These are phyloP conservation scores for Globisporangium emineosum DNA, from an alignment of 352 stramenopile genomes.

Conservation along the genomic window DNA sequence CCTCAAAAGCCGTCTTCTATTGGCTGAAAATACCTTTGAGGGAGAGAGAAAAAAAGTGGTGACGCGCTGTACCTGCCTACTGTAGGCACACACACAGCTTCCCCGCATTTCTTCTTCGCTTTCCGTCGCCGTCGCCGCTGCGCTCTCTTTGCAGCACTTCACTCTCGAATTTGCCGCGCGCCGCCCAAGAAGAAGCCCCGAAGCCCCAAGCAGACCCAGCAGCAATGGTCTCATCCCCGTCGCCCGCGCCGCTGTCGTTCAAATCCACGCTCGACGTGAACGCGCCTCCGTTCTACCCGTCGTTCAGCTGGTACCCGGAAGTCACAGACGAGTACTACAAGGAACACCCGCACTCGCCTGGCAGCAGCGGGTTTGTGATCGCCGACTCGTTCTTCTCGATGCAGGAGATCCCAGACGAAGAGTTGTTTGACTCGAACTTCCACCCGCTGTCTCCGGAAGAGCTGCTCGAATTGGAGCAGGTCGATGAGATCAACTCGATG, in stretches of 20 bases:
- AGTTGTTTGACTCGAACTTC: slow-evolving; percentile 69
- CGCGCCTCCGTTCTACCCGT: slow-evolving; percentile 58
- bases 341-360: slow-evolving; percentile 53
- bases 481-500: slow-evolving; percentile 79
- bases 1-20: neutral
- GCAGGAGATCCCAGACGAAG: slow-evolving; percentile 67
- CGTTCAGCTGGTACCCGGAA: slow-evolving; percentile 45
- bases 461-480: slow-evolving; percentile 65
- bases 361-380: slow-evolving; percentile 63
- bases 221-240: slow-evolving; percentile 28
- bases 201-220: slow-evolving; percentile 5
- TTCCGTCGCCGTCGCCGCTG: neutral
- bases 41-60: neutral
- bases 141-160: neutral
- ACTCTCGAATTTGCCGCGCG: slow-evolving; percentile 19
- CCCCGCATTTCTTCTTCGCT: neutral
- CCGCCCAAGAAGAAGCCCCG: slow-evolving; percentile 8
- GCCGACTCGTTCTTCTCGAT: slow-evolving; percentile 44
- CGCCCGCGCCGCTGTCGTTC: slow-evolving; percentile 24
- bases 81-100: neutral
- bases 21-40: neutral
- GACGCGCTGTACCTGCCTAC: neutral
- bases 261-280: slow-evolving; percentile 48
- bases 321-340: slow-evolving; percentile 71
- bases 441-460: slow-evolving; percentile 59